Evolutionary conservation across 495 filamentous ascomycete species (phyloP).

Genomic region (Neurospora hispaniola): DNA sequence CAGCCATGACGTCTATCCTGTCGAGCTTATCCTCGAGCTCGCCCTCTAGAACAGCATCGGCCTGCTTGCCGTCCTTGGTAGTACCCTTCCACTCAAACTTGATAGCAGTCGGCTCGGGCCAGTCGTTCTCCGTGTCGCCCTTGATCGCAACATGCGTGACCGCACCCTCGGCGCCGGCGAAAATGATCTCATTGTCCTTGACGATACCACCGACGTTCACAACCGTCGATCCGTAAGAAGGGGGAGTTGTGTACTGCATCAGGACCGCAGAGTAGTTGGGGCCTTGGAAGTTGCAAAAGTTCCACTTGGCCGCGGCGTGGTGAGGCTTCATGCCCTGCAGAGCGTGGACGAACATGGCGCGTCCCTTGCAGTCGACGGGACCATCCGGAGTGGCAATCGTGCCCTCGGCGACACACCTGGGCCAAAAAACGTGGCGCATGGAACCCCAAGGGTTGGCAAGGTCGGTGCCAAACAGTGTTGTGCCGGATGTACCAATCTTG

Average conservation of each 20-base stretch:
- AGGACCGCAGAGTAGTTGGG: slow-evolving; percentile 75
- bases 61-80: slow-evolving; percentile 61
- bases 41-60: slow-evolving; percentile 59
- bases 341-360: slow-evolving; percentile 66
- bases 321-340: slow-evolving; percentile 99
- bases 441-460: slow-evolving; percentile 76
- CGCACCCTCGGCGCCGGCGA: slow-evolving; percentile 51
- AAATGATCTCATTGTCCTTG: slow-evolving; percentile 70
- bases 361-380: slow-evolving; percentile 72
- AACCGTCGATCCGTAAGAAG: slow-evolving; percentile 80
- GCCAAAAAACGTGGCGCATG: slow-evolving; percentile 91
- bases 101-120: slow-evolving; percentile 72
- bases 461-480: slow-evolving; percentile 76
- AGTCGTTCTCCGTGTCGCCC: slow-evolving; percentile 67
- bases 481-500: slow-evolving; percentile 77
- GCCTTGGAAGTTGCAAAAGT: slow-evolving; percentile 84
- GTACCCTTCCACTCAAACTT: slow-evolving; percentile 73
- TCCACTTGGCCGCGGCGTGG: slow-evolving; percentile 90
- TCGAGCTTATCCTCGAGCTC: slow-evolving; percentile 61
- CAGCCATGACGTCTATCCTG: slow-evolving; percentile 89
- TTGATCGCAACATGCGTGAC: slow-evolving; percentile 57
- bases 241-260: slow-evolving; percentile 96
- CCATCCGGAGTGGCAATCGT: slow-evolving; percentile 74
- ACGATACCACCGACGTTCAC: slow-evolving; percentile 77
- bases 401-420: slow-evolving; percentile 69